Evolutionary conservation across 495 filamentous ascomycete genomes (phyloP).

Genomic region (Cercophora newfieldiana): DNA sequence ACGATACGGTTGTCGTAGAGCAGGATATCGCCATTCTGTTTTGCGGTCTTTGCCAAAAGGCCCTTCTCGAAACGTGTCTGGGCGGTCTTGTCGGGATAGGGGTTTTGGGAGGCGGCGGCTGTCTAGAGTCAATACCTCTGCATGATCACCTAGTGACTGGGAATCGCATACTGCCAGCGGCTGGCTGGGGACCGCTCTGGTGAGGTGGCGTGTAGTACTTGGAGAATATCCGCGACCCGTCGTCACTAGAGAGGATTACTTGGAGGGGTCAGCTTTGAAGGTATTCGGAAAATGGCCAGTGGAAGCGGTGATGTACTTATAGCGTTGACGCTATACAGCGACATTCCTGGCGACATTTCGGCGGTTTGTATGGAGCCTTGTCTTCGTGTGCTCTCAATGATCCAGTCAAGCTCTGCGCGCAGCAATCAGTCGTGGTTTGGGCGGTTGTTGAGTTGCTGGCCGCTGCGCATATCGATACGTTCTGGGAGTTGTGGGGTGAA

Average conservation of each 20-base stretch:
- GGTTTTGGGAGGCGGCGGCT: constrained; percentile 49
- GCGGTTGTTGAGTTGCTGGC: constrained; percentile 1
- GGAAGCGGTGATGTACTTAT: constrained; percentile 57
- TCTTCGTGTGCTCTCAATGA: neutral
- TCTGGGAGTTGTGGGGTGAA: constrained; percentile 28
- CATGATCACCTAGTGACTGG: constrained; percentile 9
- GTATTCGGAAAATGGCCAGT: neutral
- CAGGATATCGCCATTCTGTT: constrained; percentile 92
- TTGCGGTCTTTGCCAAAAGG: constrained; percentile 91
- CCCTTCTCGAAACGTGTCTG: constrained; percentile 97
- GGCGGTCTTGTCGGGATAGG: constrained; percentile 86
- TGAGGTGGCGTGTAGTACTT: constrained; percentile 96
- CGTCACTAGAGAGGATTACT: constrained; percentile 71
- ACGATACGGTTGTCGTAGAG: constrained; percentile 94
- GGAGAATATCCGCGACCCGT: constrained; percentile 85
- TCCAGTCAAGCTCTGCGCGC: constrained; percentile 9
- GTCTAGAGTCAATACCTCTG: constrained; percentile 6
- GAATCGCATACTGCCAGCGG: constrained; percentile 15
- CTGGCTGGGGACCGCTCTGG: constrained; percentile 50
- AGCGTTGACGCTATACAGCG: constrained; percentile 89
- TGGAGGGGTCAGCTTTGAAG: neutral
- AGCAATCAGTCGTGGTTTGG: constrained; percentile 8
- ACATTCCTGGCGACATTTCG: constrained; percentile 60
- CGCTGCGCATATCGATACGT: constrained; percentile 7
- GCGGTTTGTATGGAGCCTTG: neutral